A percentile compares a stretch with the other conserved stretches of the same genome.
Conservation (phyloP, 2,329 filamentous ascomycete genomes). For the Alternaria brassicae region DNA sequence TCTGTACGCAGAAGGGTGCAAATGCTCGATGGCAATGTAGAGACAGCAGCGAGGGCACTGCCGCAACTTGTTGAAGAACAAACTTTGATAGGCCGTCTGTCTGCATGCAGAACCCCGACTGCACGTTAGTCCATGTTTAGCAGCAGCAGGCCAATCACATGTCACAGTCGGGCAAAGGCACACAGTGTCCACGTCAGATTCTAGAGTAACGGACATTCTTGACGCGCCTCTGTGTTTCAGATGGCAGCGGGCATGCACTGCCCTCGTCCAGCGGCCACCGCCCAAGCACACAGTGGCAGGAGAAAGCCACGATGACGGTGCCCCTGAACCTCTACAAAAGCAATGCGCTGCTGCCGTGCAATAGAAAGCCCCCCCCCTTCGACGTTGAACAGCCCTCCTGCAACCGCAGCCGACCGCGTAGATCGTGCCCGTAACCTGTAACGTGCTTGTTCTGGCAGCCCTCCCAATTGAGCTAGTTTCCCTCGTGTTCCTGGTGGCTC, state of each 20-base stretch:
- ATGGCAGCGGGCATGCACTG: constrained; percentile 19
- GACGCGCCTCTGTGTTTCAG: constrained; percentile 46
- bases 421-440: constrained; percentile 26
- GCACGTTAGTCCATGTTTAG: constrained; percentile 26
- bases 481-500: constrained; percentile 21
- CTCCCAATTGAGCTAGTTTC: constrained; percentile 14
- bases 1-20: too few relatives aligned
- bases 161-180: constrained; percentile 6
- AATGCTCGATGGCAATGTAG: neutral
- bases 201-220: constrained; percentile 25
- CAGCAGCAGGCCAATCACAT: constrained; percentile 18
- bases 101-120: constrained; percentile 16
- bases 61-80: neutral
- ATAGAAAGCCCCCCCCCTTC: neutral
- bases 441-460: constrained; percentile 22
- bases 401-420: constrained; percentile 6
- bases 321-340: constrained; percentile 27
- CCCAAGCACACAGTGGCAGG: constrained; percentile 25
- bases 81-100: constrained; percentile 11
- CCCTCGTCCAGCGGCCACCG: constrained; percentile 26
- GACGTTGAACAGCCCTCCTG: constrained; percentile 1
- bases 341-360: constrained; percentile 15
- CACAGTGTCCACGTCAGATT: constrained; percentile 42
- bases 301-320: constrained; percentile 2
- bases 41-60: neutral